Evolutionary conservation across 1,139 yeast species (phyloP).

Genomic region (Yamadazyma siamensis): DNA sequence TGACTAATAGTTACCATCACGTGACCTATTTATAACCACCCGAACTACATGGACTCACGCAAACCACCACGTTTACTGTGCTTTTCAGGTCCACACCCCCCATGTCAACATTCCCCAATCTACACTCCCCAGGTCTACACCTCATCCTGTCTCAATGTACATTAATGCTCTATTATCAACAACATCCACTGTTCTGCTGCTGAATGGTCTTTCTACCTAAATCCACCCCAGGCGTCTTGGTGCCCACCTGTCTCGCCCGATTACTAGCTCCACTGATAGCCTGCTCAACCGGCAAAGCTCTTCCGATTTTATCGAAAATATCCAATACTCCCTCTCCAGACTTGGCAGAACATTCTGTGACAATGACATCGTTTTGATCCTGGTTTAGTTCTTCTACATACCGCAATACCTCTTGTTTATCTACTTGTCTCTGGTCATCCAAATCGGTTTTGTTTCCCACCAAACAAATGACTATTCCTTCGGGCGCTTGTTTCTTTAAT

Average conservation of each 20-base stretch:
- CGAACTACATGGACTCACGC: too few relatives aligned
- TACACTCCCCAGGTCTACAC: too few relatives aligned
- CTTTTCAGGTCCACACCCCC: too few relatives aligned
- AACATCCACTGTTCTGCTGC: conserved; percentile 20
- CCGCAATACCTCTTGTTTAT: conserved; percentile 31
- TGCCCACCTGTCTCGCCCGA: conserved; percentile 22
- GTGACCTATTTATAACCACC: too few relatives aligned
- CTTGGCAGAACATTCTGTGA: conserved; percentile 48
- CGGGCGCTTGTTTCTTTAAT: conserved; percentile 84
- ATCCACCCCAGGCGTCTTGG: conserved; percentile 32
- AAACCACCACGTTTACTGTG: too few relatives aligned
- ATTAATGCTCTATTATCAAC: too few relatives aligned
- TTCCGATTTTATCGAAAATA: conserved; percentile 38
- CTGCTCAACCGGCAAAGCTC: conserved; percentile 45
- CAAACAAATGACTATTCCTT: conserved; percentile 78
- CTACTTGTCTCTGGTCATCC: conserved; percentile 47
- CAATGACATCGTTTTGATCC: conserved; percentile 25
- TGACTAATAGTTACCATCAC: too few relatives aligned
- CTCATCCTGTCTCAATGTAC: too few relatives aligned
- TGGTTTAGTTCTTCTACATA: conserved; percentile 30
- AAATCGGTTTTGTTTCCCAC: conserved; percentile 89
- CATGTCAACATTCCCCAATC: too few relatives aligned
- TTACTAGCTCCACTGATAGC: conserved; percentile 23
- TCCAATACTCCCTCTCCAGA: conserved; percentile 46
- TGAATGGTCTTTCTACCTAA: conserved; percentile 30